Conservation (phyloP, 768 basidiomycete genomes). For the Amylocystis lapponica region DNA sequence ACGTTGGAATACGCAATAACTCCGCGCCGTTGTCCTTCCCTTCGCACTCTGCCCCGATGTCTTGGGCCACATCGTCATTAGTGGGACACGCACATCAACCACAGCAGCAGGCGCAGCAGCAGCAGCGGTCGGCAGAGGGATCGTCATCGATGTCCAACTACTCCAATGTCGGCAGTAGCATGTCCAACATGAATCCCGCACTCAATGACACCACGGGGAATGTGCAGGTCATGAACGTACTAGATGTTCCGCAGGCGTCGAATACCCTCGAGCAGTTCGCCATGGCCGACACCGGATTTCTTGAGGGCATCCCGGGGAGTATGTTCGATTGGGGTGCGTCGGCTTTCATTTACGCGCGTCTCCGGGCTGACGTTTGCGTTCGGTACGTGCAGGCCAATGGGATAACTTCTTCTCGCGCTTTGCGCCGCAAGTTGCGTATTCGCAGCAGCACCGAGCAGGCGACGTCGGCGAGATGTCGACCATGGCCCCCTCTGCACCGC, state of each 20-base stretch:
- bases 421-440: conserved; percentile 7
- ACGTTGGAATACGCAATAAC: conserved; percentile 13
- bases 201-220: conserved; percentile 53
- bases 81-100: conserved; percentile 2
- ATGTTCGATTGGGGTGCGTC: conserved; percentile 86
- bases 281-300: conserved; percentile 58
- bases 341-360: background rate
- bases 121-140: conserved; percentile 4
- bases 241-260: conserved; percentile 54
- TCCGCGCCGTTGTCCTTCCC: conserved; percentile 9
- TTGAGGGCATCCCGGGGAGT: conserved; percentile 75
- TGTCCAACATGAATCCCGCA: conserved; percentile 69
- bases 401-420: conserved; percentile 75
- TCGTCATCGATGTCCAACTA: conserved; percentile 42
- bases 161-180: conserved; percentile 40
- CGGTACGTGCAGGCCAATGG: conserved; percentile 58
- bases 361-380: conserved; percentile 1
- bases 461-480: conserved; percentile 9
- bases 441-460: background rate
- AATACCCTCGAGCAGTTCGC: conserved; percentile 58
- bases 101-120: conserved; percentile 7
- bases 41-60: conserved; percentile 5
- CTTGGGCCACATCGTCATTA: conserved; percentile 1
- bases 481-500: conserved; percentile 4
- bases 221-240: conserved; percentile 73